A percentile compares a stretch with the other conserved stretches of the same genome.
phyloP scores from a whole-genome alignment of 805 yeast genomes.

The Kuraishia borneana region DNA sequence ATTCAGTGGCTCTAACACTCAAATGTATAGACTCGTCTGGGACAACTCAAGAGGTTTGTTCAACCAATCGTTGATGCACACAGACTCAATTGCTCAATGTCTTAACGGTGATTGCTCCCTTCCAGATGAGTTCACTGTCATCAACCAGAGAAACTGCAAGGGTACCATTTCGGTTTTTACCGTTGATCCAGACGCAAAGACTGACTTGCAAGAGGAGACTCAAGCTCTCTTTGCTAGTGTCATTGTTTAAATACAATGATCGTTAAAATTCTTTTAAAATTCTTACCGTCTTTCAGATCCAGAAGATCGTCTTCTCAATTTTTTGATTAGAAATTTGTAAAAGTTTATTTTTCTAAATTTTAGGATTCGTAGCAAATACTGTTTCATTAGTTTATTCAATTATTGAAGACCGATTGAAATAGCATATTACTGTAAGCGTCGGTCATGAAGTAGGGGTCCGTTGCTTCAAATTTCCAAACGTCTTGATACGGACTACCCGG shows the following conservation, averaged over 20 bases:
- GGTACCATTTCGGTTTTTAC: conserved; percentile 35
- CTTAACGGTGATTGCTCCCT: conserved; percentile 30
- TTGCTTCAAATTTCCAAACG: conserved; percentile 2
- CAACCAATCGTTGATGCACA: conserved; percentile 8
- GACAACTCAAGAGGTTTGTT: conserved; percentile 26
- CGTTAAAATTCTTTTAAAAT: background rate
- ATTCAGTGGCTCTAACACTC: conserved; percentile 28
- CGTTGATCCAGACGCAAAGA: conserved; percentile 31
- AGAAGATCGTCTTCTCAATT: too few relatives aligned
- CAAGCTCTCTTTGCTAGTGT: conserved; percentile 7
- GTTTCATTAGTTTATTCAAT: background rate
- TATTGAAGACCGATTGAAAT: conserved; percentile 2
- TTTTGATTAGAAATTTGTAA: background rate
- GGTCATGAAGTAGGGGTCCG: conserved; percentile 3
- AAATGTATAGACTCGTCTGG: conserved; percentile 21
- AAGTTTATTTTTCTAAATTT: background rate
- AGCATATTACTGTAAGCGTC: conserved; percentile 1
- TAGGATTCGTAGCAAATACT: too few relatives aligned
- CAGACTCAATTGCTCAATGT: conserved; percentile 16
- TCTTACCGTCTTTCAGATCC: background rate
- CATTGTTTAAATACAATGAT: conserved; percentile 1
- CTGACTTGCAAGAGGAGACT: conserved; percentile 5
- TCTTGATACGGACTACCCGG: background rate
- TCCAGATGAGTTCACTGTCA: conserved; percentile 29
- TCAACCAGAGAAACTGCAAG: conserved; percentile 21